Evolutionary conservation across 2,329 filamentous ascomycete genomes (phyloP), one percentile per base, ranked within the genome.

Genomic region (Penicillium sp.): DNA sequence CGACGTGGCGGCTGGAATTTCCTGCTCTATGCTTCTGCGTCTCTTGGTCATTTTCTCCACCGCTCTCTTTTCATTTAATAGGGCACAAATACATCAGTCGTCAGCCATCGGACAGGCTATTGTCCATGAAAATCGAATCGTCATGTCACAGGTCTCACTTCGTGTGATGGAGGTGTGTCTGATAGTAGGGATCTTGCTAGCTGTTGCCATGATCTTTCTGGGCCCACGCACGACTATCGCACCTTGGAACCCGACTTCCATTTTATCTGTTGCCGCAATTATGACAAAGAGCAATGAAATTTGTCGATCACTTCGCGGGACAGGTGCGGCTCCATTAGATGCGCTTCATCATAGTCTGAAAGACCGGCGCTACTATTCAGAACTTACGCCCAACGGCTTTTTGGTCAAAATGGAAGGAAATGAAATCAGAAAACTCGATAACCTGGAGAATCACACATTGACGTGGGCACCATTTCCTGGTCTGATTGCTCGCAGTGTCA

Each of bases 41-140:
- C 39, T 61, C 7, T 37, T 60, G n/a, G 53, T 61, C 9, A 45
- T 61, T n/a, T 54, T 61, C 4, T 61, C 60, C 3, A 58, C 60
- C 1, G 40, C 46, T 24, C 45, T 61, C 3, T 58, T 61, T 2
- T 58, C 48, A 1, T 32, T 61, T 1, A 13, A 58, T 13, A 43
- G 34, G 14, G 43, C 29, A 4, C n/a, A 32, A 35, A 31, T 60
- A 2, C 22, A 40, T 2, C 13, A 37, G 5, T 55, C 47, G 2
- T 31, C 20, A 11, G 26, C 24, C 31, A 18, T 5, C 13, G 56
- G 56, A 2, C 42, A 42, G 2, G 50, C 50, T n/a, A 34, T 45
- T 20, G 24, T 44, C 5, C 20, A 22, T 26, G 54, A 53, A 16
- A 51, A 51, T 16, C 50, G 51, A 4, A 53, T 59, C 2, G 1